These are phyloP conservation scores for Alternaria gansuensis DNA, from an alignment of 2,329 filamentous ascomycete genomes.

Conservation along the genomic window DNA sequence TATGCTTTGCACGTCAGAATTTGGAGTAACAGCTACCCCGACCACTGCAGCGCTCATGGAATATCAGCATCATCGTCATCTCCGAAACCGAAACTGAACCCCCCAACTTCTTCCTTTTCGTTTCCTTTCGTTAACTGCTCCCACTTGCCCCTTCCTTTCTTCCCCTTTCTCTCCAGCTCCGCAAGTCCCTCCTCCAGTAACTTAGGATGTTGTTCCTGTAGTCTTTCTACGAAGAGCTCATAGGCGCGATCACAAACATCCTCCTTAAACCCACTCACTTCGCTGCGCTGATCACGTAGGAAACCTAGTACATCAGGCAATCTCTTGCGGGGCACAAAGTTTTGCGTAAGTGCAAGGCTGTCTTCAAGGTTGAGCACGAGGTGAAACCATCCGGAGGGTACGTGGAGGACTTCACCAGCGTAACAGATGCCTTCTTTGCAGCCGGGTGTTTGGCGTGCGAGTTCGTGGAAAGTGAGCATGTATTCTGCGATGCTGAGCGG, in stretches of 20 bases:
- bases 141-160: conserved; percentile 78
- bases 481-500: conserved; percentile 97
- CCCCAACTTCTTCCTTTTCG: conserved; percentile 55
- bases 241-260: conserved; percentile 74
- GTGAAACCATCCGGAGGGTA: conserved; percentile 97
- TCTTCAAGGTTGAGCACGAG: conserved; percentile 88
- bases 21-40: background rate
- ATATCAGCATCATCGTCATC: conserved; percentile 59
- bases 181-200: conserved; percentile 70
- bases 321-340: conserved; percentile 84
- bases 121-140: conserved; percentile 73
- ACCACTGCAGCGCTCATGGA: conserved; percentile 30
- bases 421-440: conserved; percentile 87
- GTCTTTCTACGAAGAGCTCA: conserved; percentile 74
- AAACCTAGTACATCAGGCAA: conserved; percentile 80
- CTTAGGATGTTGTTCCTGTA: conserved; percentile 70
- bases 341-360: conserved; percentile 91
- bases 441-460: conserved; percentile 77
- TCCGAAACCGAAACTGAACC: conserved; percentile 70
- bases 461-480: conserved; percentile 86
- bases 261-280: conserved; percentile 84
- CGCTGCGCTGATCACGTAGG: conserved; percentile 79
- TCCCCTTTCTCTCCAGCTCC: conserved; percentile 71
- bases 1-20: background rate
- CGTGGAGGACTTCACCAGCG: conserved; percentile 87